Conservation (phyloP, 306 rosid genomes). For the Inga oerstediana region DNA sequence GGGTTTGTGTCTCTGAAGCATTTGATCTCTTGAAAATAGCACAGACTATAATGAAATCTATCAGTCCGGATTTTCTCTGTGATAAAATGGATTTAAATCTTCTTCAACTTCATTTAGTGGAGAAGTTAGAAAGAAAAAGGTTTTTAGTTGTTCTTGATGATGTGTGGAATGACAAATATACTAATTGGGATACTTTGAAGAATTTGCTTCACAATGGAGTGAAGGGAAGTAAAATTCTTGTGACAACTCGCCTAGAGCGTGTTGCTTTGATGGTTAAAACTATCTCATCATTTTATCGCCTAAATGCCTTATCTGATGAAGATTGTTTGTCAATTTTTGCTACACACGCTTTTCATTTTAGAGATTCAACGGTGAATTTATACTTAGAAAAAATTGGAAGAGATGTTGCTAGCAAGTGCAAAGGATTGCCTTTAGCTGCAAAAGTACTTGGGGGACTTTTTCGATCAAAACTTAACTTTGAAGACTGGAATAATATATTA, state of each 20-base stretch:
- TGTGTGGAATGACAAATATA: slow-evolving; percentile 14
- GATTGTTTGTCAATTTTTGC: slow-evolving; percentile 21
- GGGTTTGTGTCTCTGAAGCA: too few relatives aligned
- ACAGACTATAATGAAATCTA: background rate
- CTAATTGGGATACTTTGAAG: background rate
- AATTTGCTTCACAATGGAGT: background rate
- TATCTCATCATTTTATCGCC: background rate
- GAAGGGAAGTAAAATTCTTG: slow-evolving; percentile 24
- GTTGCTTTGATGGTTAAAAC: slow-evolving; percentile 6
- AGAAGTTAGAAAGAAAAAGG: background rate
- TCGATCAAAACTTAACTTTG: too few relatives aligned
- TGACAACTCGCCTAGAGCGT: slow-evolving; percentile 6
- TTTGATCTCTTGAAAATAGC: too few relatives aligned
- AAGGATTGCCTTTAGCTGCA: background rate
- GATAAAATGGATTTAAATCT: background rate
- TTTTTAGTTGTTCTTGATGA: slow-evolving; percentile 32
- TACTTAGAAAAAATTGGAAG: background rate
- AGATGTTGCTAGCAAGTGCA: background rate
- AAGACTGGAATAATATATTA: too few relatives aligned
- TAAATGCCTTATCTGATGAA: background rate
- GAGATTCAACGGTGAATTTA: background rate
- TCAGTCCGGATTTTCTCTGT: background rate
- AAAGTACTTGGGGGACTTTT: too few relatives aligned
- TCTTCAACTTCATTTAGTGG: background rate
- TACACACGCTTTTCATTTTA: slow-evolving; percentile 3